Evolutionary conservation across 371 early-diverging fungal species (phyloP).

Genomic region (Actinomortierella wolfii): DNA sequence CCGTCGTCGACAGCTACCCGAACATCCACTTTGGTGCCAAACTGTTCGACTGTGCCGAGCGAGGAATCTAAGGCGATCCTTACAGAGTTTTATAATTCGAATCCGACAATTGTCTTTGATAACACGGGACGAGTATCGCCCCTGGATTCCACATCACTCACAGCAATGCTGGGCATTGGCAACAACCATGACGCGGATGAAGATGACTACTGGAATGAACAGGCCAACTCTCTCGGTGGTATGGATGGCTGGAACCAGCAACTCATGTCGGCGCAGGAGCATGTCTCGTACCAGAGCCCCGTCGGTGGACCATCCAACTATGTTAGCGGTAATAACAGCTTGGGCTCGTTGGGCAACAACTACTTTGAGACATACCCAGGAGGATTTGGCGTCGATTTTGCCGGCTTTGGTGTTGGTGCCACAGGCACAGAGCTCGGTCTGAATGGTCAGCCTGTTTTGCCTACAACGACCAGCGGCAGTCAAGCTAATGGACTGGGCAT

Average conservation of each 20-base stretch:
- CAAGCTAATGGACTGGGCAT: slow-evolving; percentile 15
- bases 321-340: slow-evolving; percentile 39
- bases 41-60: slow-evolving; percentile 37
- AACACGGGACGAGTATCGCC: slow-evolving; percentile 31
- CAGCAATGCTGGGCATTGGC: slow-evolving; percentile 42
- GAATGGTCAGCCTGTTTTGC: background rate
- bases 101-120: slow-evolving; percentile 41
- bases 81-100: slow-evolving; percentile 35
- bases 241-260: slow-evolving; percentile 48
- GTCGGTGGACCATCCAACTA: slow-evolving; percentile 37
- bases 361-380: slow-evolving; percentile 29
- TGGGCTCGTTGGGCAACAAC: slow-evolving; percentile 30
- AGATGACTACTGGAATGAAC: slow-evolving; percentile 45
- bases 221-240: slow-evolving; percentile 43
- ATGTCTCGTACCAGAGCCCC: slow-evolving; percentile 37
- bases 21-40: slow-evolving; percentile 15
- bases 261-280: slow-evolving; percentile 43
- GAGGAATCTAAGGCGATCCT: slow-evolving; percentile 31
- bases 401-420: slow-evolving; percentile 42
- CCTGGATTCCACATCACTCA: slow-evolving; percentile 35
- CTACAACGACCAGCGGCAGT: background rate
- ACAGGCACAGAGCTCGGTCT: slow-evolving; percentile 22
- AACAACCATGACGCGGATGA: slow-evolving; percentile 37
- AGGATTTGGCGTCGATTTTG: slow-evolving; percentile 35
- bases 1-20: no score